phyloP scores from a whole-genome alignment of 2,329 filamentous ascomycete genomes.

The Thelonectria olida region DNA sequence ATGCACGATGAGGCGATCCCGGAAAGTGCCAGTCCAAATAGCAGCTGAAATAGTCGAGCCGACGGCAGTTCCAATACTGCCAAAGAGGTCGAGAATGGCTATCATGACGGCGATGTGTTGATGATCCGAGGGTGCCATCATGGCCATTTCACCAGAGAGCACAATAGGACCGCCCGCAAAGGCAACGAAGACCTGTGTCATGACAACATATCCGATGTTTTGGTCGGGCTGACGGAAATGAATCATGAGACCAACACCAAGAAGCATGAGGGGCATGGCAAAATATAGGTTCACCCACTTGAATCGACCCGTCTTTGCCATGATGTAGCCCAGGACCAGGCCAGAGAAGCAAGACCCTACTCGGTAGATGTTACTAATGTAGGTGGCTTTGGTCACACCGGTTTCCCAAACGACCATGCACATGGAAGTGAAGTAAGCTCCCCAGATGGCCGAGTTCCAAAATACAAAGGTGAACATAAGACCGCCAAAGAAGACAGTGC shows the following conservation, averaged over 20 bases:
- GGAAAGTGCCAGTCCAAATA: conserved; percentile 71
- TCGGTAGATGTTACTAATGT: conserved; percentile 51
- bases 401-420: conserved; percentile 51
- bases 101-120: conserved; percentile 69
- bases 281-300: conserved; percentile 60
- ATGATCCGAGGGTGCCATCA: conserved; percentile 68
- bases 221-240: conserved; percentile 63
- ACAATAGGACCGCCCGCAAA: conserved; percentile 67
- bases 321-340: conserved; percentile 41
- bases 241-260: conserved; percentile 68
- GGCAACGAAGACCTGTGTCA: conserved; percentile 70
- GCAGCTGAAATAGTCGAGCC: conserved; percentile 69
- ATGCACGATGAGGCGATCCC: conserved; percentile 56
- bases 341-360: conserved; percentile 48
- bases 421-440: conserved; percentile 52
- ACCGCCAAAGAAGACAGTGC: conserved; percentile 50
- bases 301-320: conserved; percentile 58
- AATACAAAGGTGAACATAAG: conserved; percentile 50
- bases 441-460: conserved; percentile 49
- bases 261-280: conserved; percentile 63
- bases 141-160: conserved; percentile 68
- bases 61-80: conserved; percentile 67
- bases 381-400: conserved; percentile 46
- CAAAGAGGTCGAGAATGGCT: conserved; percentile 68
- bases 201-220: conserved; percentile 63